phyloP scores from a whole-genome alignment of 805 yeast genomes.

The Candida xyloterini region DNA sequence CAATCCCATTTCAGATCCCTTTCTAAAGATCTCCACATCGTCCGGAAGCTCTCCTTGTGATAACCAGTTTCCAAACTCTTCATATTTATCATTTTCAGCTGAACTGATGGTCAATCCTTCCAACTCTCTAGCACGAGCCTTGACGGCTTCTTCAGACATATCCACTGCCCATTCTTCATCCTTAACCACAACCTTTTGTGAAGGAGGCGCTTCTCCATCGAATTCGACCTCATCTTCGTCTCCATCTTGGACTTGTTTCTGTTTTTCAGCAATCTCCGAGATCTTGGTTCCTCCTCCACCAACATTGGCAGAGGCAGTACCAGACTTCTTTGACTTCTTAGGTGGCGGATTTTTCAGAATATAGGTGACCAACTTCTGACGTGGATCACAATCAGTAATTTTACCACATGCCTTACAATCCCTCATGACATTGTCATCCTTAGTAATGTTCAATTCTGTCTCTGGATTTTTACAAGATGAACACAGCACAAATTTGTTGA shows the following conservation, averaged over 20 bases:
- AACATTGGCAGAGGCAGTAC: conserved; percentile 85
- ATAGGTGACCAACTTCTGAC: conserved; percentile 83
- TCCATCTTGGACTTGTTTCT: conserved; percentile 35
- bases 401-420: conserved; percentile 99
- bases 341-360: conserved; percentile 91
- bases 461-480: conserved; percentile 96
- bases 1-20: conserved; percentile 76
- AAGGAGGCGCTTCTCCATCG: conserved; percentile 53
- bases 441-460: conserved; percentile 82
- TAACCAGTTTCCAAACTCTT: conserved; percentile 89
- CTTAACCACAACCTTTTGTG: conserved; percentile 62
- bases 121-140: conserved; percentile 83
- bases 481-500: conserved; percentile 88
- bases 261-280: conserved; percentile 67
- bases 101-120: conserved; percentile 54
- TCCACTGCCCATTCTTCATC: conserved; percentile 98
- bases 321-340: conserved; percentile 70
- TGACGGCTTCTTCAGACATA: conserved; percentile 93
- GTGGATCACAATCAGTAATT: conserved; percentile 75
- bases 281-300: conserved; percentile 85
- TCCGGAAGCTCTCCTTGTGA: conserved; percentile 57
- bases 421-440: conserved; percentile 70
- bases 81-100: conserved; percentile 50
- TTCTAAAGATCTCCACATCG: conserved; percentile 91
- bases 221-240: conserved; percentile 35